Evolutionary conservation across 23 red algal genomes (phyloP), one percentile per base, ranked within the genome.

Genomic region (Agarophyton chilense): DNA sequence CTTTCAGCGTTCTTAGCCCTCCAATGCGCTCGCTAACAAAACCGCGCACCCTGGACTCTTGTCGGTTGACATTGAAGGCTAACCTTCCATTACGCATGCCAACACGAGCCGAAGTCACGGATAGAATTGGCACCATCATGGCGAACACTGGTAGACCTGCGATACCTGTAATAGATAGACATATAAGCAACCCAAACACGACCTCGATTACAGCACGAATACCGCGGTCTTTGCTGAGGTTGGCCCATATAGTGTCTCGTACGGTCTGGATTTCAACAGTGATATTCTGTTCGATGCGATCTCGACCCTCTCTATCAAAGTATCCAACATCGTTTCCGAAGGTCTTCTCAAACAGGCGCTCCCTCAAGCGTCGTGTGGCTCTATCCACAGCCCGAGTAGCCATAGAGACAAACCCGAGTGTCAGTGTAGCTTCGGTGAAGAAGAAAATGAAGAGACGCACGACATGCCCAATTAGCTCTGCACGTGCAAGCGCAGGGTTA

Each of bases 171-270:
- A 77, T 77, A 49, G 34, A 33, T 21, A 89, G 32, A 21, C 16
- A 77, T 43, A 89, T 25, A 24, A 78, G 56, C 33, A 89, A 40
- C 8, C 85, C 71, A 22, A 89, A 39, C 0, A 89, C 25, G 2
- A 79, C 36, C 21, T 89, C 85, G 25, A 77, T 34, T 0, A 58
- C 44, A 31, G 85, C 85, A 9, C 85, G 85, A 34, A 89, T 33
- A 58, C 85, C 85, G 32, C 85, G 85, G 25, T 89, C 85, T 18
- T 72, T 63, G 28, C 85, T 89, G 22, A 89, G 68, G n/a, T 89
- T 89, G n/a, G 25, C 50, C 85, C 42, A 78, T 14, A 89, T 52
- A 46, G 70, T 65, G 16, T 89, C 52, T 36, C 85, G 63, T 26
- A 79, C 85, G 32, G 50, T 21, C 38, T 33, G 6, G 39, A 89